Evolutionary conservation across 2,329 filamentous ascomycete species (phyloP), one percentile per base, ranked within the genome.

Genomic region (Corinectria fuckeliana): DNA sequence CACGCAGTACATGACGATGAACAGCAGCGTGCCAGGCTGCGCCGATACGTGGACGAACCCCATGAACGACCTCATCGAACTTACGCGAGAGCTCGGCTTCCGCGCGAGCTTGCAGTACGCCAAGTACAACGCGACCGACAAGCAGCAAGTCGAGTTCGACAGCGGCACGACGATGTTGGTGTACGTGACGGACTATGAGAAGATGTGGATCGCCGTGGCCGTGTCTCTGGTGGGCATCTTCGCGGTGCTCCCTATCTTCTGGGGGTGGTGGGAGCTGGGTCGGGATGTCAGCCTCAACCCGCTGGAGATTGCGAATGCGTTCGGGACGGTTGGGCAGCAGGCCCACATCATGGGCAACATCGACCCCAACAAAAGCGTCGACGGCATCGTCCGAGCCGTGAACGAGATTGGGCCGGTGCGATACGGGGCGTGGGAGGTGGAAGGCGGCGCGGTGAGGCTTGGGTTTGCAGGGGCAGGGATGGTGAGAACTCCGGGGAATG

Each of bases 181-280:
- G 0, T 69, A 65, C 4, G 53, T 65, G 8, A 65, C 66, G 2
- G 41, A 69, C n/a, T 69, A 62, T 2, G 18, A 58, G 0, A 64
- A 67, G 42, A 67, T 69, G 66, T 65, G 60, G 57, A 61, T 69
- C 45, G 64, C 64, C 0, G 32, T 69, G 2, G 48, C 36, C 2
- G 66, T 64, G 1, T 69, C 66, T 0, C 52, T 68, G 0, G 30
- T 69, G 0, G 66, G 66, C 0, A 61, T 69, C 9, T 59, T 69
- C 2, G 21, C 59, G 0, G 66, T 69, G 0, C 39, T 69, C 0
- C 66, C 66, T 0, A 61, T 58, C 1, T 69, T 69, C 26, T 69
- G 64, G 66, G 66, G 66, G 1, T 69, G 66, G 66, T 69, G 66
- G 66, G 66, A 69, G 20, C 47, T 69, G 2, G 66, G 66, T 0